These are phyloP conservation scores for Magnusiomyces magnusii DNA, from an alignment of 1,139 yeast genomes.

Conservation along the genomic window DNA sequence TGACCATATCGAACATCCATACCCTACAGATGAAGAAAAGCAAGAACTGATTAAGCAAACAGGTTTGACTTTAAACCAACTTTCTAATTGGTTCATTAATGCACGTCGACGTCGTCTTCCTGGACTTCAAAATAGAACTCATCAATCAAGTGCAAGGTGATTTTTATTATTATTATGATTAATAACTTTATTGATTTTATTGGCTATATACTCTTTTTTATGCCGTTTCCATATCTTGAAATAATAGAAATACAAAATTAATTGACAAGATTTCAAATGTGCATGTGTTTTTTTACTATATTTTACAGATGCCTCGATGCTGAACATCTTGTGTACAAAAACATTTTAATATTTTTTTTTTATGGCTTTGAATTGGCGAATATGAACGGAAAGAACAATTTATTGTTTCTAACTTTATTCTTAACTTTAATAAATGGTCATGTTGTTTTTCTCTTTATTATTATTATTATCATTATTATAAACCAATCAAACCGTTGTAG, in stretches of 20 bases:
- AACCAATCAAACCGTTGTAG: too few relatives aligned
- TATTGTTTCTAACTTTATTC: too few relatives aligned
- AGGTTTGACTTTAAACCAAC: conserved; percentile 83
- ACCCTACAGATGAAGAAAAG: conserved; percentile 89
- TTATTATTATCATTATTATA: too few relatives aligned
- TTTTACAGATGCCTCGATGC: too few relatives aligned
- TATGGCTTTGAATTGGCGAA: too few relatives aligned
- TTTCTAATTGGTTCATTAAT: conserved; percentile 95
- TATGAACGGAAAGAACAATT: too few relatives aligned
- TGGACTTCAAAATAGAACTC: not conserved
- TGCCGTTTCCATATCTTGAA: not conserved
- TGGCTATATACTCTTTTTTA: too few relatives aligned
- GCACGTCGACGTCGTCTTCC: conserved; percentile 79
- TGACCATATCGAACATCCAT: conserved; percentile 83
- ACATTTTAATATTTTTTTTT: too few relatives aligned
- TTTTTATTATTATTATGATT: not conserved
- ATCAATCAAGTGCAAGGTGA: not conserved
- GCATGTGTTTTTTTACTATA: too few relatives aligned
- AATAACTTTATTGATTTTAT: not conserved
- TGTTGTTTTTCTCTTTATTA: too few relatives aligned
- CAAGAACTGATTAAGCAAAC: conserved; percentile 70
- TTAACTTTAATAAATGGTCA: too few relatives aligned
- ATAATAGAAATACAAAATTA: not conserved
- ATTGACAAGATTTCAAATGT: not conserved
- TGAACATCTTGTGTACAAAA: too few relatives aligned